Evolutionary conservation across 2,329 filamentous ascomycete genomes (phyloP), one percentile per base, ranked within the genome.

Genomic region (Exophiala xenobiotica): DNA sequence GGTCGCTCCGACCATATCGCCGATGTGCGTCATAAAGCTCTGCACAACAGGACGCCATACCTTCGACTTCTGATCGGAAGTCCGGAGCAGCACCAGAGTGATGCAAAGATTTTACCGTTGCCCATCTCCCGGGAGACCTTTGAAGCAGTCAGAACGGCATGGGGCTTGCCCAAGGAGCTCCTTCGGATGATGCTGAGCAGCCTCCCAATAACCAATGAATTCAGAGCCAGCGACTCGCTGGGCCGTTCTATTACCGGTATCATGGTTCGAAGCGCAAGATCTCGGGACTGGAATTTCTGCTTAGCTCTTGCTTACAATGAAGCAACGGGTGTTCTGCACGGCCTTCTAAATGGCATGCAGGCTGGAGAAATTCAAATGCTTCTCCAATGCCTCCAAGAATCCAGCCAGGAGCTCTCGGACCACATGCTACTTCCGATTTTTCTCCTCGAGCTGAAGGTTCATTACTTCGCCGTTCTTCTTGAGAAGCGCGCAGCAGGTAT

Each of bases 241-340:
- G 51, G 31, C 9, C n/a, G 27, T n/a, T n/a, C 33, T 4, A 19
- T 45, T 11, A 53, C 38, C 1, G 53, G 44, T 19, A 20, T 56
- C 8, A 56, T 56, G 49, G 18, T 50, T n/a, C 24, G 53, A 33
- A 47, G 44, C 18, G 53, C 43, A 11, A 44, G 53, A 49, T 56
- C 53, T 12, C 46, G 53, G 19, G 53, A 56, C 18, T 56, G 53
- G 53, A 56, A 53, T 29, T 56, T 52, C 45, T 56, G 53, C 20
- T 29, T 56, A 14, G 53, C 27, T 6, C 31, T 56, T 11, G 44
- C 48, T 6, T 42, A 53, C 23, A 42, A 52, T 38, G 39, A 29
- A 18, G 39, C 39, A 8, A 49, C 37, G 4, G 19, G 43, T 9
- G 22, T 24, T 8, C 43, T 42, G 11, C 22, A 23, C 7, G 53